Evolutionary conservation across 805 yeast species (phyloP).

Genomic region (Vanderwaltozyma tropicalis): DNA sequence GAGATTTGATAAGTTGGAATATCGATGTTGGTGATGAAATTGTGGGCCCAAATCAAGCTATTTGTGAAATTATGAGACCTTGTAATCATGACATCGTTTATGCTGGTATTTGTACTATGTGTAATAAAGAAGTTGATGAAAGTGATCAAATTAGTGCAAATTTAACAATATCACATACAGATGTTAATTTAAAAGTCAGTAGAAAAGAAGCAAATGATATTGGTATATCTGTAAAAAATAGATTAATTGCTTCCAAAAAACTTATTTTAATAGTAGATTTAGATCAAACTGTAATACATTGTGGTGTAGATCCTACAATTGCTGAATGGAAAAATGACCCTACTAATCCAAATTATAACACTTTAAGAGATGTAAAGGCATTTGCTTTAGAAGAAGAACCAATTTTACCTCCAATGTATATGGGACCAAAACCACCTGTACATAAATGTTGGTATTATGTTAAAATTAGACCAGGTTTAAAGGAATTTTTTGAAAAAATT

Average conservation of each 20-base stretch:
- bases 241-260: slow-evolving; percentile 52
- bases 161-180: slow-evolving; percentile 77
- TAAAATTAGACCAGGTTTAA: slow-evolving; percentile 79
- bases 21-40: slow-evolving; percentile 54
- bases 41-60: slow-evolving; percentile 32
- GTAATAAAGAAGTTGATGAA: slow-evolving; percentile 72
- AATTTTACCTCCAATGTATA: slow-evolving; percentile 44
- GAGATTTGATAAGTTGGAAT: slow-evolving; percentile 43
- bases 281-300: slow-evolving; percentile 95
- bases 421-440: slow-evolving; percentile 50
- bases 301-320: slow-evolving; percentile 95
- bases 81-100: slow-evolving; percentile 90
- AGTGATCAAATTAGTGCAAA: slow-evolving; percentile 56
- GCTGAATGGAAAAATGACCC: slow-evolving; percentile 93
- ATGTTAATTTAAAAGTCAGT: slow-evolving; percentile 73
- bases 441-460: slow-evolving; percentile 82
- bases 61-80: slow-evolving; percentile 61
- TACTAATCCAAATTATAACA: slow-evolving; percentile 70
- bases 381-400: slow-evolving; percentile 74
- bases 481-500: slow-evolving; percentile 56
- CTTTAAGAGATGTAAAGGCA: slow-evolving; percentile 69
- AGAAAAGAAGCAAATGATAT: slow-evolving; percentile 77
- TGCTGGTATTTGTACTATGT: slow-evolving; percentile 88
- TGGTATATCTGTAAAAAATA: slow-evolving; percentile 54
- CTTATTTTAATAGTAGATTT: slow-evolving; percentile 88